Percentiles rank a stretch among this genome's conserved stretches.
Conservation (phyloP, 2,329 filamentous ascomycete genomes). For the Fusarium papillatum region DNA sequence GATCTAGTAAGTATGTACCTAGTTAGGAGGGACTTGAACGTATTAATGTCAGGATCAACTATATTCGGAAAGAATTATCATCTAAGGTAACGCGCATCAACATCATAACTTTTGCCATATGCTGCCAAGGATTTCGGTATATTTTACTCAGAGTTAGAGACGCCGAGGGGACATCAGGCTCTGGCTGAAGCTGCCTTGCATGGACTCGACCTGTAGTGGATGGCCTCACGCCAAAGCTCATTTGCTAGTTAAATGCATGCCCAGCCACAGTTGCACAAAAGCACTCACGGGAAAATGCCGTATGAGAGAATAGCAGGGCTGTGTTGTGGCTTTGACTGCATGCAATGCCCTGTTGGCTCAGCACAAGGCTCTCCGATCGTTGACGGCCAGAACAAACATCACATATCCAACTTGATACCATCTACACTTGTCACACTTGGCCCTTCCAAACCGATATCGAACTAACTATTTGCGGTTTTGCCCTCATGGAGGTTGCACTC, state of each 20-base stretch:
- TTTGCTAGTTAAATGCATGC: neutral
- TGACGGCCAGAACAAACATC: neutral
- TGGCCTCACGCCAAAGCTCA: neutral
- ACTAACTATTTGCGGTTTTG: rapidly evolving
- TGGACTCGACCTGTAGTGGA: neutral
- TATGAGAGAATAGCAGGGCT: neutral
- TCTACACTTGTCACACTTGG: neutral
- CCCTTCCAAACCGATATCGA: neutral
- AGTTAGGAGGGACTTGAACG: neutral
- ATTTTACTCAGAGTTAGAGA: neutral
- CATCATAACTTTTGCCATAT: neutral
- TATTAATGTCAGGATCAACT: neutral
- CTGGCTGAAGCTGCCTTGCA: neutral
- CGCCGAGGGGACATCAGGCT: neutral
- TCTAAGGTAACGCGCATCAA: neutral
- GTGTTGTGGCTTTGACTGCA: neutral
- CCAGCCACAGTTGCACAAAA: neutral
- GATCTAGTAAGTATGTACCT: neutral
- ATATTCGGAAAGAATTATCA: neutral
- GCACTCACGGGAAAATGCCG: rapidly evolving
- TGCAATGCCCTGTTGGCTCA: neutral
- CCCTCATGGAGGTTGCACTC: neutral
- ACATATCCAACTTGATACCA: too few species aligned
- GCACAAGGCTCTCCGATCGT: neutral
- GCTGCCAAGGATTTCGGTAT: rapidly evolving